Conservation (phyloP, 2,329 filamentous ascomycete species). For the Paramyrothecium sp. region DNA sequence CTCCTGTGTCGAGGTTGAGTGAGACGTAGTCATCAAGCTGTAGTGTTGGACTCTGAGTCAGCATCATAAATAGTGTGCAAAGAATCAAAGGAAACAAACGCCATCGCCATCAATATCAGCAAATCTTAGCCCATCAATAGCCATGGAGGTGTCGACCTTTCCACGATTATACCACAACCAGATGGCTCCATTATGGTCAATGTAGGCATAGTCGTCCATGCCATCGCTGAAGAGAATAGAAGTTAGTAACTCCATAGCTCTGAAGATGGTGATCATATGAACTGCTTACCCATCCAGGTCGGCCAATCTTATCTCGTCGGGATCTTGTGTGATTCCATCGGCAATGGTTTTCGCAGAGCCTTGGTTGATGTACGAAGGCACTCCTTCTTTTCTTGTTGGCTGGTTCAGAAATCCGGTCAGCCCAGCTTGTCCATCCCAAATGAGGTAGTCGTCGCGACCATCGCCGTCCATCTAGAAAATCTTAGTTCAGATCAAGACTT, state of each 20-base stretch:
- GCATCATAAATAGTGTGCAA: too few species aligned
- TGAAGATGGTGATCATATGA: too few species aligned
- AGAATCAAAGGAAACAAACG: too few species aligned
- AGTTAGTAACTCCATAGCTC: too few species aligned
- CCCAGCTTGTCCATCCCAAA: slow-evolving; percentile 12
- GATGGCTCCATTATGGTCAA: slow-evolving; percentile 2
- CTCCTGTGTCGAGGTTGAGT: slow-evolving; percentile 9
- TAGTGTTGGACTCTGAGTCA: too few species aligned
- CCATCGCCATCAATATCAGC: slow-evolving; percentile 11
- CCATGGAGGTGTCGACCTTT: background rate
- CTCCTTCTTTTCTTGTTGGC: slow-evolving; percentile 9
- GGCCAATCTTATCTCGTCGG: slow-evolving; percentile 10
- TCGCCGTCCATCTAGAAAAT: slow-evolving; percentile 8
- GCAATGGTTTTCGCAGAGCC: slow-evolving; percentile 9
- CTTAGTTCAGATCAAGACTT: background rate
- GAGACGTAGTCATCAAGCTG: slow-evolving; percentile 15
- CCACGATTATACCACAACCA: slow-evolving; percentile 13
- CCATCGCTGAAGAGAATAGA: slow-evolving; percentile 2
- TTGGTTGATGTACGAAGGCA: slow-evolving; percentile 12
- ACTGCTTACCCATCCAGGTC: slow-evolving; percentile 13
- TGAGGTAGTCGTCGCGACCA: slow-evolving; percentile 14
- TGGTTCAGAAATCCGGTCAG: slow-evolving; percentile 13
- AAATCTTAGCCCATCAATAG: slow-evolving; percentile 10
- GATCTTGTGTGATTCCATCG: slow-evolving; percentile 7
- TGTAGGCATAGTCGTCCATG: slow-evolving; percentile 14